phyloP scores from a whole-genome alignment of 2,329 filamentous ascomycete species.

The Thielaviopsis ethacetica region DNA sequence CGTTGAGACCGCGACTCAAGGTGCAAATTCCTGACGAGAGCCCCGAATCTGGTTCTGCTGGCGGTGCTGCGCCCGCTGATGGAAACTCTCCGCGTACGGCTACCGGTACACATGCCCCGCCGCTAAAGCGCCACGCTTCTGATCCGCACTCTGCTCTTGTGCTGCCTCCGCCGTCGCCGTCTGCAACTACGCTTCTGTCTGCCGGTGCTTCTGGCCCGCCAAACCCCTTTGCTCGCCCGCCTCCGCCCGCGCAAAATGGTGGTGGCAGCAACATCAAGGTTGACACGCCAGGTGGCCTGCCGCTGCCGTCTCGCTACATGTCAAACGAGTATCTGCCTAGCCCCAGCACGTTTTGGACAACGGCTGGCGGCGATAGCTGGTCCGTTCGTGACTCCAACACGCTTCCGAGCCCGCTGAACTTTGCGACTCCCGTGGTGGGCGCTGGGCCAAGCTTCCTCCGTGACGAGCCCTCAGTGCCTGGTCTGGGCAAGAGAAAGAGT shows the following conservation, averaged over 20 bases:
- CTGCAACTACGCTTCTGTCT: slow-evolving; percentile 67
- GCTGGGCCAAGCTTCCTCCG: slow-evolving; percentile 47
- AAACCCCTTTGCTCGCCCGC: slow-evolving; percentile 85
- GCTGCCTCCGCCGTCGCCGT: slow-evolving; percentile 83
- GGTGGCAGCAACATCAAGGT: slow-evolving; percentile 24
- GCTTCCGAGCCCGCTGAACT: slow-evolving; percentile 80
- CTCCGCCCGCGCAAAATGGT: slow-evolving; percentile 36
- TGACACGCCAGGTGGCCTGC: slow-evolving; percentile 68
- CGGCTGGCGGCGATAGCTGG: slow-evolving; percentile 48
- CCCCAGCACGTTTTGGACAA: slow-evolving; percentile 68
- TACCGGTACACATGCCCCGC: slow-evolving; percentile 16
- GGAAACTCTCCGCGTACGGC: slow-evolving; percentile 48
- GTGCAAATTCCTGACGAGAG: slow-evolving; percentile 75
- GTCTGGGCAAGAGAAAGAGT: slow-evolving; percentile 37
- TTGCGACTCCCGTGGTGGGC: slow-evolving; percentile 61
- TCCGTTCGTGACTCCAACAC: slow-evolving; percentile 72
- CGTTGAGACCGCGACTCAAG: slow-evolving; percentile 56
- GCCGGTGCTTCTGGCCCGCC: slow-evolving; percentile 84
- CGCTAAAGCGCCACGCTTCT: slow-evolving; percentile 2
- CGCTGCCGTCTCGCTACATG: slow-evolving; percentile 74
- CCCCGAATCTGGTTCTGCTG: background rate
- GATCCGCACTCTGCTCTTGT: slow-evolving; percentile 52
- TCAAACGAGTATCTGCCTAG: slow-evolving; percentile 76
- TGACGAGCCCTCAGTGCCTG: slow-evolving; percentile 21
- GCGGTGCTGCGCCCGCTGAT: slow-evolving; percentile 43